phyloP scores from a whole-genome alignment of 2,329 filamentous ascomycete species.

The Pyricularia grisea region DNA sequence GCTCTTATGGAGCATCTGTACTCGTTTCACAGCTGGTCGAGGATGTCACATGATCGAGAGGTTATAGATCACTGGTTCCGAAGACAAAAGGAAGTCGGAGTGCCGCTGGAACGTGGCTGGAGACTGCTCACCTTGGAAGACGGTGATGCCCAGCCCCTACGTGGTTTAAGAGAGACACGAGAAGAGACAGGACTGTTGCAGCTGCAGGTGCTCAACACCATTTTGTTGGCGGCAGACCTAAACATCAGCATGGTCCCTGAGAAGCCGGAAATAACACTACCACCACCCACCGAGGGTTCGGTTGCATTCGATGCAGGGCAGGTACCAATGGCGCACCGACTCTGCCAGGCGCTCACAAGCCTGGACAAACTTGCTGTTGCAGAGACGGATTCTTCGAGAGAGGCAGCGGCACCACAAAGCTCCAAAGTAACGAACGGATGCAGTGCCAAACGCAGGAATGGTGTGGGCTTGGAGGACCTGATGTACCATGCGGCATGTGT shows the following conservation, averaged over 20 bases:
- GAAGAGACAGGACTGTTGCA: constrained; percentile 1
- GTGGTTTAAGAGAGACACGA: background rate
- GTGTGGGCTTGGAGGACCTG: background rate
- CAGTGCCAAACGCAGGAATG: background rate
- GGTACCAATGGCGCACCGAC: background rate
- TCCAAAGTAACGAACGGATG: background rate
- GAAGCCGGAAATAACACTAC: background rate
- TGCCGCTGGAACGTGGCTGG: background rate
- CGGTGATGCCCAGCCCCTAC: background rate
- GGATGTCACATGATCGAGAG: background rate
- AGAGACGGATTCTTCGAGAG: background rate
- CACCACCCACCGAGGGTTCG: background rate
- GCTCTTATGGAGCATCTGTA: background rate
- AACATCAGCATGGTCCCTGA: background rate
- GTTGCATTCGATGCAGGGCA: background rate
- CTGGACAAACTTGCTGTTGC: background rate
- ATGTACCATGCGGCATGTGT: constrained; percentile 4
- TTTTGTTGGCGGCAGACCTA: background rate
- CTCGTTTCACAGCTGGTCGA: background rate
- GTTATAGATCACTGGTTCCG: background rate
- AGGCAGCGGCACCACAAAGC: background rate
- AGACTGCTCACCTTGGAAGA: constrained; percentile 1
- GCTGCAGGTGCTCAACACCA: background rate
- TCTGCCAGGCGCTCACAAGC: background rate
- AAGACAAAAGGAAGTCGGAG: background rate